Percentiles rank a stretch among this genome's conserved stretches.
phyloP scores from a whole-genome alignment of 345 rosid species.

The Arabis hirsuta region DNA sequence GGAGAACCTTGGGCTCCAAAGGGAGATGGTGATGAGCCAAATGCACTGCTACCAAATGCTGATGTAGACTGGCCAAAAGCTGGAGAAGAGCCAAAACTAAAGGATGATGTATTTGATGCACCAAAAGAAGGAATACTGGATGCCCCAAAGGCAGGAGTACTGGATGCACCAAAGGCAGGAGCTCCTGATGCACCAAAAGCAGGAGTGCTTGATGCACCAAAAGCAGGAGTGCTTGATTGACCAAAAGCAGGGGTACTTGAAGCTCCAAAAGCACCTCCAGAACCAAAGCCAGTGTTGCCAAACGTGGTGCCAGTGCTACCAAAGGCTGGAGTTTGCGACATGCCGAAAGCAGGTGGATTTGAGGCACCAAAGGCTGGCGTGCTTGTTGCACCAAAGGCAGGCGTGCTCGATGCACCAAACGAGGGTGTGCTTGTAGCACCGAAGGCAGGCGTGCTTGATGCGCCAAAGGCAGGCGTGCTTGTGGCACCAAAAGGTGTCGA shows the following conservation, averaged over 20 bases:
- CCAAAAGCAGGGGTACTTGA: constrained; percentile 50
- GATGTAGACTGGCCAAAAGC: constrained; percentile 85
- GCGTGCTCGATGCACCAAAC: constrained; percentile 58
- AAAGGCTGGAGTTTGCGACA: constrained; percentile 59
- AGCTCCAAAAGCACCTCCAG: constrained; percentile 57
- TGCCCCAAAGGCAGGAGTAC: constrained; percentile 55
- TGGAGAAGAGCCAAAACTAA: constrained; percentile 73
- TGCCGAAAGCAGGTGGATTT: constrained; percentile 60
- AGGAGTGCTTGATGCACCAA: constrained; percentile 28
- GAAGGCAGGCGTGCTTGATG: constrained; percentile 40
- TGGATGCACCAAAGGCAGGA: constrained; percentile 40
- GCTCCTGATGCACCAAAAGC: constrained; percentile 29
- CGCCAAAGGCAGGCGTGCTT: constrained; percentile 41
- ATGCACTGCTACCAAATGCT: constrained; percentile 76
- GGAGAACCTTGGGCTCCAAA: constrained; percentile 79
- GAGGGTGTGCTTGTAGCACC: constrained; percentile 53
- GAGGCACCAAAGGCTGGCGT: constrained; percentile 58
- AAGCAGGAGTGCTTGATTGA: constrained; percentile 48
- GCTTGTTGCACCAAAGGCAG: constrained; percentile 62
- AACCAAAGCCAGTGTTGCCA: constrained; percentile 75
- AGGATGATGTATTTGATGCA: constrained; percentile 62
- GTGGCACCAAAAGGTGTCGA: constrained; percentile 76
- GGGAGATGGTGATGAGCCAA: constrained; percentile 67
- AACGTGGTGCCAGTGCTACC: constrained; percentile 75
- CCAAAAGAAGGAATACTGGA: constrained; percentile 62